phyloP scores from a whole-genome alignment of 2,329 filamentous ascomycete species.

The Hymenoscyphus occultus region DNA sequence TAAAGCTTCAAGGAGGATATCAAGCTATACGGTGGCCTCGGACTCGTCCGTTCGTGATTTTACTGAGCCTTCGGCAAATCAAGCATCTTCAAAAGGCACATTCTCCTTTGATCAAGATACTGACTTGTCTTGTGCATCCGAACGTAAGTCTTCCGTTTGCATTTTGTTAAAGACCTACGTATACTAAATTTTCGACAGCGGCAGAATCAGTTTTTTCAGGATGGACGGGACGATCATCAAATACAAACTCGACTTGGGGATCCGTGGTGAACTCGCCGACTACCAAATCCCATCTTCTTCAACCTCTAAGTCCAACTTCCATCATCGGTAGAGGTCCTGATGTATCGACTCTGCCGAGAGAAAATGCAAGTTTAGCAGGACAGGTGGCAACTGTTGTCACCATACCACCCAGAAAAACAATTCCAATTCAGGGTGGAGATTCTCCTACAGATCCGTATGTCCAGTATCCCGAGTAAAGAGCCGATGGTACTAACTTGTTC shows the following conservation, averaged over 20 bases:
- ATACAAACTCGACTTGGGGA: slow-evolving; percentile 37
- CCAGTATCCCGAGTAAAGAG: no score
- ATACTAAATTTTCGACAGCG: slow-evolving; percentile 23
- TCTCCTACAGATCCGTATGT: slow-evolving; percentile 21
- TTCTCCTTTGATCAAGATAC: slow-evolving; percentile 18
- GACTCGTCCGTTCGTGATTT: slow-evolving; percentile 16
- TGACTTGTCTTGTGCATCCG: slow-evolving; percentile 23
- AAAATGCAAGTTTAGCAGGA: slow-evolving; percentile 35
- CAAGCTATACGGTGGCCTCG: slow-evolving; percentile 24
- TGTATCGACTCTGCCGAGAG: slow-evolving; percentile 37
- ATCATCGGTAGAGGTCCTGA: slow-evolving; percentile 44
- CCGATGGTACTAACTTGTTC: slow-evolving; percentile 9
- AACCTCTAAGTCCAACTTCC: slow-evolving; percentile 43
- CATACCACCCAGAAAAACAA: slow-evolving; percentile 34
- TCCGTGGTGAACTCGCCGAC: slow-evolving; percentile 34
- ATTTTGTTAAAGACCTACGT: not conserved
- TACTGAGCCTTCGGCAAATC: slow-evolving; percentile 15
- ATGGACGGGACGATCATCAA: slow-evolving; percentile 41
- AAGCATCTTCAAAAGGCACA: slow-evolving; percentile 16
- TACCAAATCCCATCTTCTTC: slow-evolving; percentile 33
- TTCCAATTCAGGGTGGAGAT: slow-evolving; percentile 24
- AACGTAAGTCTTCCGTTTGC: slow-evolving; percentile 21
- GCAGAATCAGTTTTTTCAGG: slow-evolving; percentile 47
- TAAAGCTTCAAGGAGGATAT: slow-evolving; percentile 19
- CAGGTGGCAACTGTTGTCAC: slow-evolving; percentile 39